Evolutionary conservation across 2,329 filamentous ascomycete species (phyloP).

Genomic region (Westerdykella ornata): DNA sequence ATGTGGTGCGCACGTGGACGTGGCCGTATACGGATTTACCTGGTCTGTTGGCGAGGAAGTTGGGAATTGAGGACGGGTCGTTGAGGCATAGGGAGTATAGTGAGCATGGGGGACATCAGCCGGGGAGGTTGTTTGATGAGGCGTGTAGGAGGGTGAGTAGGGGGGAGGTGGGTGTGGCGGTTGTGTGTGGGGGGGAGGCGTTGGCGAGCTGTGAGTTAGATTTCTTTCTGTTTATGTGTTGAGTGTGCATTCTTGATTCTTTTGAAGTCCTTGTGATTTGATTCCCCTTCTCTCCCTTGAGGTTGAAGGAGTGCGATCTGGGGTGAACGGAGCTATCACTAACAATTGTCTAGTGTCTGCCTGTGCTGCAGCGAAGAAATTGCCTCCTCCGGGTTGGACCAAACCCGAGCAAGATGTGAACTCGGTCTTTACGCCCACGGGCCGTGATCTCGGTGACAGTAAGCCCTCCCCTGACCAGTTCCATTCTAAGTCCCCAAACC

Average conservation of each 20-base stretch:
- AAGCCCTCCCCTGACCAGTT: conserved; percentile 10
- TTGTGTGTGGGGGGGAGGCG: conserved; percentile 60
- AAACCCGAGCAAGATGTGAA: conserved; percentile 43
- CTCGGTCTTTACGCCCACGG: conserved; percentile 48
- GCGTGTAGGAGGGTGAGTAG: conserved; percentile 52
- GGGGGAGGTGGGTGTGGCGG: conserved; percentile 50
- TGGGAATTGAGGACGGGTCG: conserved; percentile 42
- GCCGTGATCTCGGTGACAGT: conserved; percentile 41
- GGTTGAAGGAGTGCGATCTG: not conserved
- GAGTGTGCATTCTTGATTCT: not conserved
- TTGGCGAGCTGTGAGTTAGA: conserved; percentile 51
- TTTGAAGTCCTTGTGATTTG: too few relatives aligned
- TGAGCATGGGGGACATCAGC: conserved; percentile 58
- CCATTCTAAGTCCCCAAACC: conserved; percentile 8
- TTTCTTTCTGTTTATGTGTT: not conserved
- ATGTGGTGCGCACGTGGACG: conserved; percentile 58
- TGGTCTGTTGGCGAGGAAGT: conserved; percentile 44
- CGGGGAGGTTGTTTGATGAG: conserved; percentile 57
- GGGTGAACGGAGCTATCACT: not conserved
- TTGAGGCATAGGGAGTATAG: conserved; percentile 47
- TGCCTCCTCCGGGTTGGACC: conserved; percentile 58
- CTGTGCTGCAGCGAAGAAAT: conserved; percentile 46
- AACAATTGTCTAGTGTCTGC: conserved; percentile 41
- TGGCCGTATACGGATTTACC: conserved; percentile 59
- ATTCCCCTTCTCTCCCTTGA: not conserved